Evolutionary conservation across 257 asterid genomes (phyloP).

Genomic region (Nicotiana undulata): DNA sequence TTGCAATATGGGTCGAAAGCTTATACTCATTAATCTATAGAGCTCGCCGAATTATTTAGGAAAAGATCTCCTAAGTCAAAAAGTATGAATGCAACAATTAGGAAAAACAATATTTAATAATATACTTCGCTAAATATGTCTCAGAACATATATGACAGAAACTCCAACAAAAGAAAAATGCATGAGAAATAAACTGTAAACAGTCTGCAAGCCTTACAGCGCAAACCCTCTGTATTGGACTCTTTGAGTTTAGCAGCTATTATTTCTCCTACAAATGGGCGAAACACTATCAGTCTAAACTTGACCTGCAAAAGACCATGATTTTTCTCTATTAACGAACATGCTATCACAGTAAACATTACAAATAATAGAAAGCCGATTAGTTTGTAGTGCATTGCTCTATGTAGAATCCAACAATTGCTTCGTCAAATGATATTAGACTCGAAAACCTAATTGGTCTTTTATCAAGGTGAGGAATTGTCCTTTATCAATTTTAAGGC

Average conservation of each 20-base stretch:
- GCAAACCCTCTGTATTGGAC: conserved; percentile 59
- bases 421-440: not conserved
- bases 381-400: not conserved
- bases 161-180: not conserved
- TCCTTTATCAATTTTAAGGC: not conserved
- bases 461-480: not conserved
- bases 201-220: conserved; percentile 32
- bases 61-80: too few species aligned
- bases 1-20: too few species aligned
- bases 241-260: conserved; percentile 63
- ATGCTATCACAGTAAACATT: not conserved
- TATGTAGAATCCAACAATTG: not conserved
- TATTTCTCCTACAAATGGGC: conserved; percentile 84
- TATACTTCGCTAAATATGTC: not conserved
- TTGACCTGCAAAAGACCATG: conserved; percentile 47
- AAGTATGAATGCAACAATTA: too few species aligned
- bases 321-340: not conserved
- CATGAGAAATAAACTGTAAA: not conserved
- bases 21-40: too few species aligned
- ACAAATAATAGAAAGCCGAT: not conserved
- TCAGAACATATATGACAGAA: not conserved
- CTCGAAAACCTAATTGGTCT: not conserved
- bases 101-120: too few species aligned
- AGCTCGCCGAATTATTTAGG: too few species aligned
- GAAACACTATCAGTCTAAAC: conserved; percentile 76